Conservation (phyloP, 1,139 yeast species). For the Torulaspora pretoriensis region DNA sequence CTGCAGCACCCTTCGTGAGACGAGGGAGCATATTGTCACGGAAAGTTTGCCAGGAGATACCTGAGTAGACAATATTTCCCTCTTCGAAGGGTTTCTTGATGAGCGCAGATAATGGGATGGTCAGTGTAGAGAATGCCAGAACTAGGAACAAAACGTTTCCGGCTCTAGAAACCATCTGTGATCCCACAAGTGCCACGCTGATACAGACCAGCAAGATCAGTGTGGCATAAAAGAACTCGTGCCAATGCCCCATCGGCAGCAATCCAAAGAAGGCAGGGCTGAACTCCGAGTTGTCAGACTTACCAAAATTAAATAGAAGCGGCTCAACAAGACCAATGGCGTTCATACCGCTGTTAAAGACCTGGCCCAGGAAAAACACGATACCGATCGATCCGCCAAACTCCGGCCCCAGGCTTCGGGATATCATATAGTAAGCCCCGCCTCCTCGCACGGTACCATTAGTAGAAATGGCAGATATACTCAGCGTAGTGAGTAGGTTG, state of each 20-base stretch:
- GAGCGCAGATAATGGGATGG: conserved; percentile 75
- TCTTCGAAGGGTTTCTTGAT: conserved; percentile 55
- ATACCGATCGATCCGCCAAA: conserved; percentile 82
- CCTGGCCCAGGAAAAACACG: conserved; percentile 73
- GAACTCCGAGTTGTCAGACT: conserved; percentile 22
- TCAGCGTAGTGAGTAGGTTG: conserved; percentile 63
- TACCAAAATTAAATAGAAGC: conserved; percentile 56
- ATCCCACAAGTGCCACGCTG: conserved; percentile 74
- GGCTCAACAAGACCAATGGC: conserved; percentile 81
- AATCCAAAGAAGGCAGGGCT: conserved; percentile 54
- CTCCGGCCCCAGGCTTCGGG: conserved; percentile 75
- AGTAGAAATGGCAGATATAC: conserved; percentile 75
- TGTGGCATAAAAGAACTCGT: conserved; percentile 60
- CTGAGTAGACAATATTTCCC: conserved; percentile 57
- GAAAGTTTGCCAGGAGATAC: conserved; percentile 65
- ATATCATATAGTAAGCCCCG: conserved; percentile 80
- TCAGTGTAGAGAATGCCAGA: conserved; percentile 66
- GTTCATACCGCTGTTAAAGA: conserved; percentile 68
- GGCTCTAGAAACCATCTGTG: conserved; percentile 76
- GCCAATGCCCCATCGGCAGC: conserved; percentile 55
- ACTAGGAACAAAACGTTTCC: conserved; percentile 71
- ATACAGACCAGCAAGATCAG: conserved; percentile 67
- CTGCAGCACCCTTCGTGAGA: conserved; percentile 89
- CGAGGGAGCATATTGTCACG: conserved; percentile 65
- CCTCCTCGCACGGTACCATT: conserved; percentile 83